Conservation (phyloP, 345 rosid genomes). For the Conringia planisiliqua region DNA sequence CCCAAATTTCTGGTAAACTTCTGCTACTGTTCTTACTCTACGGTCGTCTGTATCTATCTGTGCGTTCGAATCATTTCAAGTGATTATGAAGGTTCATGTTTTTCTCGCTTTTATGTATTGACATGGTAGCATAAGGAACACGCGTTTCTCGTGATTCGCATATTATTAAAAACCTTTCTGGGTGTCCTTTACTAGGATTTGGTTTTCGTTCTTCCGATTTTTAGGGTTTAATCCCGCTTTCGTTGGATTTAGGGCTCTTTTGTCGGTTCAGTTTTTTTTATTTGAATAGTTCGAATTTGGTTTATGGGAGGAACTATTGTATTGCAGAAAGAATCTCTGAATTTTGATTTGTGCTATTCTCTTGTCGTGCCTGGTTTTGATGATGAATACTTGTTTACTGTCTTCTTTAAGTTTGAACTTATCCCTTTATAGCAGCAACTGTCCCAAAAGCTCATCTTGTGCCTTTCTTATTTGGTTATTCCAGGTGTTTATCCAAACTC, state of each 20-base stretch:
- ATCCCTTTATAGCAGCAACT: neutral
- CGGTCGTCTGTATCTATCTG: neutral
- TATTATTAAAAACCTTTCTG: neutral
- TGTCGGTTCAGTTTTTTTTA: neutral
- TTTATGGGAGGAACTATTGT: neutral
- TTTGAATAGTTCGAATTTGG: neutral
- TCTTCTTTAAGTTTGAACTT: neutral
- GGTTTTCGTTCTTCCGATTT: neutral
- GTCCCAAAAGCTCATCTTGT: neutral
- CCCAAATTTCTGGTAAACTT: conserved; percentile 37
- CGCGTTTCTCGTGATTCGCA: neutral
- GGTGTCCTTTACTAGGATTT: neutral
- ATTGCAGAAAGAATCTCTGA: neutral
- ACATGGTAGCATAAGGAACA: neutral
- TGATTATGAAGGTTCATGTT: neutral
- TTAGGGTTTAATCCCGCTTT: neutral
- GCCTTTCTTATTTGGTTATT: conserved; percentile 21
- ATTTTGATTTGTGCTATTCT: conserved; percentile 1
- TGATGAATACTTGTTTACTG: neutral
- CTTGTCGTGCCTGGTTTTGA: neutral
- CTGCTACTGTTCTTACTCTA: neutral
- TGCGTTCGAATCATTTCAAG: neutral
- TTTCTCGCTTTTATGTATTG: neutral
- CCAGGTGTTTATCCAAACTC: conserved; percentile 46
- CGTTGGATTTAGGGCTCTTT: neutral